These are phyloP conservation scores for Aureobasidium sp. DNA, from an alignment of 2,329 filamentous ascomycete genomes.

Conservation along the genomic window DNA sequence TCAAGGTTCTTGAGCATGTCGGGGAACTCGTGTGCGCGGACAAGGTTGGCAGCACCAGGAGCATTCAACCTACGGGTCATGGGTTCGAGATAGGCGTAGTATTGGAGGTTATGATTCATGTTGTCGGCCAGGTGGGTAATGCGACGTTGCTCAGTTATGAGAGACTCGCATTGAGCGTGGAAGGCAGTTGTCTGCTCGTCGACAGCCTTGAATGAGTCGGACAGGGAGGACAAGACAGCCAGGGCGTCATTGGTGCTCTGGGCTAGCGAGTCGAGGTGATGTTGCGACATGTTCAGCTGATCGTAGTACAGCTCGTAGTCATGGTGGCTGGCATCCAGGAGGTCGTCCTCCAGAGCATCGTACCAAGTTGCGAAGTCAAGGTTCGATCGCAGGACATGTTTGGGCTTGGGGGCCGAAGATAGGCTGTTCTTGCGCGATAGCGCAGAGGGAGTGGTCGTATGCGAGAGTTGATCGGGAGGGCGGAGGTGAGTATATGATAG, in stretches of 20 bases:
- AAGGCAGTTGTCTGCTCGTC: conserved; percentile 90
- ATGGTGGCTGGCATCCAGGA: conserved; percentile 75
- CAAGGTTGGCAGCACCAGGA: conserved; percentile 76
- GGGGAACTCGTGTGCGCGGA: conserved; percentile 74
- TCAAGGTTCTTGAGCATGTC: conserved; percentile 84
- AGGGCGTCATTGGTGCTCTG: conserved; percentile 69
- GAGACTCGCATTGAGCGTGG: conserved; percentile 80
- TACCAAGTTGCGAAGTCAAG: conserved; percentile 53
- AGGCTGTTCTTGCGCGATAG: conserved; percentile 31
- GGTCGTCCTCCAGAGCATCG: conserved; percentile 50
- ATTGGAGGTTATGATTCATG: conserved; percentile 82
- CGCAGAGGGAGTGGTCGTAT: not conserved
- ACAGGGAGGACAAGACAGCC: conserved; percentile 65
- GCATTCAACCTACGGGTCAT: conserved; percentile 86
- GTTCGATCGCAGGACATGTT: conserved; percentile 44
- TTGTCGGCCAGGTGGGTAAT: conserved; percentile 73
- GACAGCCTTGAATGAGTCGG: conserved; percentile 78
- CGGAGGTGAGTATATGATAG: conserved; percentile 76
- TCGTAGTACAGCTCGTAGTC: conserved; percentile 75
- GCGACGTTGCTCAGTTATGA: conserved; percentile 72
- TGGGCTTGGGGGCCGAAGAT: conserved; percentile 11
- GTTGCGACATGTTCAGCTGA: conserved; percentile 70
- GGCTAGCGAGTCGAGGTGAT: conserved; percentile 72
- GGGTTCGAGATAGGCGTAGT: conserved; percentile 88
- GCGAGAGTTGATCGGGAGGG: conserved; percentile 32